Evolutionary conservation across 2,329 filamentous ascomycete species (phyloP).

Genomic region (Aspergillus sp.): DNA sequence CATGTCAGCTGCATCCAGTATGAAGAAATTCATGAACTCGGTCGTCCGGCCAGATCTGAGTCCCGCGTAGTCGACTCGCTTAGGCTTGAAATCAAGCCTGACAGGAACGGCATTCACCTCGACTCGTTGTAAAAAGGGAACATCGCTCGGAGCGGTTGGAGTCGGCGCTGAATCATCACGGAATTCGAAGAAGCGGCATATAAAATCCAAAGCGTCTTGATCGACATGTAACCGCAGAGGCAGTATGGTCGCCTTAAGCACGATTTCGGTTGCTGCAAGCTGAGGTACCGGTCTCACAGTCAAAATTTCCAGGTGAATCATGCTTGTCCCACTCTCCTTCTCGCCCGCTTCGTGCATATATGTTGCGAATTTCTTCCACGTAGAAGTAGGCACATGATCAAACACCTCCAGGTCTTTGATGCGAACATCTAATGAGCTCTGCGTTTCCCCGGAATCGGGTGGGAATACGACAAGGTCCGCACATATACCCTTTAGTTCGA

Average conservation of each 20-base stretch:
- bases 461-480: conserved; percentile 82
- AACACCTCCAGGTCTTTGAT: conserved; percentile 85
- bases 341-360: conserved; percentile 87
- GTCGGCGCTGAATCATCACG: conserved; percentile 68
- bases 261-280: conserved; percentile 84
- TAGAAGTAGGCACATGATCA: conserved; percentile 91
- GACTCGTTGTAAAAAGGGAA: conserved; percentile 84
- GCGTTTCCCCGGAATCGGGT: conserved; percentile 73
- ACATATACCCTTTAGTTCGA: conserved; percentile 83
- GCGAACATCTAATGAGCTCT: conserved; percentile 83
- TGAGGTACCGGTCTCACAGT: conserved; percentile 84
- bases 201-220: conserved; percentile 95
- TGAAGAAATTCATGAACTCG: conserved; percentile 98
- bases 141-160: conserved; percentile 65
- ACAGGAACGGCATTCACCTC: conserved; percentile 83
- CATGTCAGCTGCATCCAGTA: conserved; percentile 85
- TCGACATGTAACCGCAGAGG: conserved; percentile 92
- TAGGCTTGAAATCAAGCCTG: conserved; percentile 95
- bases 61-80: conserved; percentile 93
- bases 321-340: conserved; percentile 80
- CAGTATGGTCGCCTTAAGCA: conserved; percentile 74
- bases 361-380: conserved; percentile 97
- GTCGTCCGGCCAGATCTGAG: conserved; percentile 91
- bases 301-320: conserved; percentile 86
- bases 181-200: conserved; percentile 97